These are phyloP conservation scores for Platismatia glauca DNA, from an alignment of 495 filamentous ascomycete genomes.

Conservation along the genomic window DNA sequence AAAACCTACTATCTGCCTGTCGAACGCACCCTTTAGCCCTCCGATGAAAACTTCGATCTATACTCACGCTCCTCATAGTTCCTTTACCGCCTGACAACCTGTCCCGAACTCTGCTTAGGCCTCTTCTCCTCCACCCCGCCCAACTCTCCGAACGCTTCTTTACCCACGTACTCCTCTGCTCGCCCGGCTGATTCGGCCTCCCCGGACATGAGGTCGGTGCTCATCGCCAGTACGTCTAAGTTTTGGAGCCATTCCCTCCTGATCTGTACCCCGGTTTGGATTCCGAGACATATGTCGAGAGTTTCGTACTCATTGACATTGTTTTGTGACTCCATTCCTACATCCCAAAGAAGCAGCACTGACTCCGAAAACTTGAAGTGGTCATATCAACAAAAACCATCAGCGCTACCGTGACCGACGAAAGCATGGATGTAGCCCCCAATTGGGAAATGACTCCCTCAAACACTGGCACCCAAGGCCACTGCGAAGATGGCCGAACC, in stretches of 20 bases:
- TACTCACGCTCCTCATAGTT: constrained; percentile 46
- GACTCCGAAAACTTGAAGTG: constrained; percentile 33
- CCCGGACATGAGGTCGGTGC: constrained; percentile 45
- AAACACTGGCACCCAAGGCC: constrained; percentile 32
- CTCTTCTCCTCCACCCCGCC: constrained; percentile 55
- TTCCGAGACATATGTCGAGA: not conserved
- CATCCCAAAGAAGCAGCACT: not conserved
- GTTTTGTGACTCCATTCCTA: not conserved
- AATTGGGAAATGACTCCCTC: constrained; percentile 44
- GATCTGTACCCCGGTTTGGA: not conserved
- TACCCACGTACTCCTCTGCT: constrained; percentile 38
- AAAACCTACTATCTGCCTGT: not conserved
- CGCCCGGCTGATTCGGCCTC: constrained; percentile 40
- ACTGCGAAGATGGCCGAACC: constrained; percentile 64
- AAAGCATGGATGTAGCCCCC: constrained; percentile 61
- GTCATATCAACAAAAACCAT: constrained; percentile 65
- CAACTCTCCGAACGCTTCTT: constrained; percentile 37
- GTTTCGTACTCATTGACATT: not conserved
- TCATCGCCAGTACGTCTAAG: constrained; percentile 46
- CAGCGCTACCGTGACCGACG: constrained; percentile 56
- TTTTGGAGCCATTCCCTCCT: not conserved
- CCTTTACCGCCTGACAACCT: constrained; percentile 66
- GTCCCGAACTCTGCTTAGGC: constrained; percentile 72
- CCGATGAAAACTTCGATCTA: not conserved
- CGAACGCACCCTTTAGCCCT: not conserved